Base-by-base conservation (phyloP, 2,329 filamentous ascomycete genomes). In the Stromatinia cepivora region DNA sequence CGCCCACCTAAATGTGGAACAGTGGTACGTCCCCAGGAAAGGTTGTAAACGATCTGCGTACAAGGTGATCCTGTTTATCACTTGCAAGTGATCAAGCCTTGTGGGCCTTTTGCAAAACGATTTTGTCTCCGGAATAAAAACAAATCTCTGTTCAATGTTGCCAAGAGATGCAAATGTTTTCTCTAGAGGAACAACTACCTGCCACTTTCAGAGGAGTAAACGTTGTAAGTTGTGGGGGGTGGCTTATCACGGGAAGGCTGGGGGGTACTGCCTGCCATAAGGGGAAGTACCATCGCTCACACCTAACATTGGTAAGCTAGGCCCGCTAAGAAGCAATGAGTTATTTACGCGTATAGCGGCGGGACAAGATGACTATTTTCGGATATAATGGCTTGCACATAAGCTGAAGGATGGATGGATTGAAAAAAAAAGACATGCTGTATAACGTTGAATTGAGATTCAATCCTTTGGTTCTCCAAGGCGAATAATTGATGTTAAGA, bases 161-260 rank as follows among this genome's bases (percentile, higher is more conserved):
- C 46, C 46, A 39, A 36, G 31, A 63, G 25, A 63, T 50, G 31
- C 31, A 52, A 52, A 25, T 17, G 20, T 52, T 52, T 63, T 39
- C 46, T 20, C 46, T 31, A 58, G 34, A 25, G 13, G 28, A 63
- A 52, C n/a, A 28, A 39, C 31, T 28, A 63, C 61, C 61, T 63
- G 13, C 61, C 61, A 25, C 15, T 63, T 63, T 52, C 46, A 63
- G 61, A 63, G 59, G n/a, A 52, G 13, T 52, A 52, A 61, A 63
- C 59, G 59, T 50, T 50, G 28, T 63, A 25, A 50, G 22, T 7
- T 63, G 28, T 36, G 59, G 45, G 31, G 45, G 34, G 36, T 50
- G 45, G 45, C 59, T 63, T 63, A 63, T 63, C 59, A 31, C 15
- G 45, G 45, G n/a, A 52, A 34, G 22, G 6, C 22, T 63, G 61